Base-by-base conservation (phyloP, 441 rosid species). In the Adansonia rubrostipa region DNA sequence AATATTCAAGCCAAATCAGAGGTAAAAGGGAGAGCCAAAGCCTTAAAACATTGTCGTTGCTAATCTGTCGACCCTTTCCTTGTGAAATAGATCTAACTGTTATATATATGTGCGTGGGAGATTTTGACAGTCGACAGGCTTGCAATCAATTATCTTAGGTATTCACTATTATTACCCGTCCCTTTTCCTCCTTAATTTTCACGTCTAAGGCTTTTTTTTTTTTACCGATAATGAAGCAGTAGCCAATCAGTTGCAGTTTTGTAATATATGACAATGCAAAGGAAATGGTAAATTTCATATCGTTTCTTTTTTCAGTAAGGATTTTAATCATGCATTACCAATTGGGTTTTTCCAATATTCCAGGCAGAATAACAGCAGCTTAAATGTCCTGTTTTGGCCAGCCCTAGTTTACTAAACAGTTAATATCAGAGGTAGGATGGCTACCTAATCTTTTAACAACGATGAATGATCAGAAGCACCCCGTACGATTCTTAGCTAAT, bases 401-500 rank as follows among this genome's bases (percentile, higher is more conserved):
- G 71, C 28, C 28, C 9, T 42, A 42, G 54, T 19, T 36, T 19
- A 67, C 22, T 67, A 67, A 19, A 42, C 22, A 67, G 33, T 44
- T 45, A 68, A 42, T 19, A 51, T 47, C 72, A 19, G 54, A 45
- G 19, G 53, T 47, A 45, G 72, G 72, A 68, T 68, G 56, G 72
- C 54, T 68, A 19, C 72, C 72, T 68, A 68, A 19, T 19, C 51
- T 68, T 45, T 20, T 10, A 45, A 68, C 54, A 10, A 45, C 47
- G 10, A 68, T 68, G 5, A 68, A 68, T 68, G 72, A 45, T 68
- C 9, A 7, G 72, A 68, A 68, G 56, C 56, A 67, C 9, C 36
- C 28, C 3, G 2, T 45, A 47, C 0, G 9, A 8, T 56, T 6
- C 9, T 56, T 6, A 6, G 22, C 4, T 56, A 56, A 56, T 9